Base-by-base conservation (phyloP, 192 early-diverging fungal genomes). In the Powellomyces hirtus region DNA sequence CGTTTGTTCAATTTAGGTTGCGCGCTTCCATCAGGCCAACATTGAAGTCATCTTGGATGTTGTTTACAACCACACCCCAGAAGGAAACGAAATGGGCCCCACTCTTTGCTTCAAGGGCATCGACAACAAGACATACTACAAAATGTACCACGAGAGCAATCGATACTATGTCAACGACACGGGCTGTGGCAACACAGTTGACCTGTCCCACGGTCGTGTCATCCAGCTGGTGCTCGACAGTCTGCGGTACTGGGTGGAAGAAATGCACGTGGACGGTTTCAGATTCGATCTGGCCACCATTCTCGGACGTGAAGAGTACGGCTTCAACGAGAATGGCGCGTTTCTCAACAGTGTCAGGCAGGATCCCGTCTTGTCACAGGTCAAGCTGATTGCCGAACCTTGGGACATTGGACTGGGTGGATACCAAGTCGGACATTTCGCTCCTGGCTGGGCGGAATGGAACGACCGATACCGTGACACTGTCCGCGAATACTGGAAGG, bases 111-210 rank as follows among this genome's bases (percentile, higher is more conserved):
- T 69, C 67, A 69, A 69, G 37, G 67, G 67, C 1, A 69, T 69
- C 57, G 67, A 69, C 46, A 69, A 69, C 67, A 69, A 69, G 58
- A 69, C 67, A 7, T 69, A 69, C 67, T 69, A 69, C 44, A 69
- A 69, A 31, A 59, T 69, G 57, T 61, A 60, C 59, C 67, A 59
- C 44, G 67, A 61, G 56, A 69, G 50, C 58, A 30, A 69, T 27
- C 56, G 67, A 6, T 69, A 69, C 67, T 69, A 69, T 35, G 59
- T 69, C 22, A 69, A 69, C 56, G 67, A 69, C 67, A 69, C 67
- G 26, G 67, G 67, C 1, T 69, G 67, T 27, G 67, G 67, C 40
- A 69, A 69, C 53, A 69, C 67, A 2, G 38, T 69, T 26, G 67
- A 69, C n/a, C 34, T 69, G 38, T 50, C 67, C 4, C 67, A 69